Conservation (phyloP, 768 basidiomycete species). For the Mycena maculata region DNA sequence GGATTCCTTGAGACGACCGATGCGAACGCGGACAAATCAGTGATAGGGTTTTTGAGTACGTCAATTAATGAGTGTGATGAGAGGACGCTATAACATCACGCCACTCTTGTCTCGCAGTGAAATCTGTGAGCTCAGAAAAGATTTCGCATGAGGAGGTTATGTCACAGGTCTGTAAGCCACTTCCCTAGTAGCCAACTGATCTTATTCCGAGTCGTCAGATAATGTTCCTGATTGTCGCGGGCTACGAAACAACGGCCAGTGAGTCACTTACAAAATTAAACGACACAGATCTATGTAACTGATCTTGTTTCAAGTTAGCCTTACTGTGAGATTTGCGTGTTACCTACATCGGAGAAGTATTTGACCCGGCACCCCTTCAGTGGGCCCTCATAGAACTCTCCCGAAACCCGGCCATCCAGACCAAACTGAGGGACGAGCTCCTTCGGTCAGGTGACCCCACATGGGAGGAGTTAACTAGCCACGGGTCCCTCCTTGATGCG, state of each 20-base stretch:
- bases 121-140: not conserved
- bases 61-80: not conserved
- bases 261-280: not conserved
- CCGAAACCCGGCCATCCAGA: constrained; percentile 44
- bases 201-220: not conserved
- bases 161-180: constrained; percentile 4
- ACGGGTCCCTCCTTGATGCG: constrained; percentile 54
- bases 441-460: constrained; percentile 4
- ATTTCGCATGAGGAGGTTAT: constrained; percentile 20
- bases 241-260: constrained; percentile 23
- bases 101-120: not conserved
- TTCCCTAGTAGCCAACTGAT: not conserved
- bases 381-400: constrained; percentile 53
- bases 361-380: constrained; percentile 17
- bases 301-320: constrained; percentile 8
- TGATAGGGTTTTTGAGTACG: constrained; percentile 11
- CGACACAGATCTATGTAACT: not conserved
- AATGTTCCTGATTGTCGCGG: constrained; percentile 14
- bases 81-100: not conserved
- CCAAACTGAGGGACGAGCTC: constrained; percentile 47
- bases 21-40: constrained; percentile 5
- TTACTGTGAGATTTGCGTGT: not conserved
- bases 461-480: constrained; percentile 13
- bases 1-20: constrained; percentile 3
- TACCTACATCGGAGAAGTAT: not conserved